Evolutionary conservation across 495 filamentous ascomycete genomes (phyloP).

Genomic region (Daldinia bambusicola): DNA sequence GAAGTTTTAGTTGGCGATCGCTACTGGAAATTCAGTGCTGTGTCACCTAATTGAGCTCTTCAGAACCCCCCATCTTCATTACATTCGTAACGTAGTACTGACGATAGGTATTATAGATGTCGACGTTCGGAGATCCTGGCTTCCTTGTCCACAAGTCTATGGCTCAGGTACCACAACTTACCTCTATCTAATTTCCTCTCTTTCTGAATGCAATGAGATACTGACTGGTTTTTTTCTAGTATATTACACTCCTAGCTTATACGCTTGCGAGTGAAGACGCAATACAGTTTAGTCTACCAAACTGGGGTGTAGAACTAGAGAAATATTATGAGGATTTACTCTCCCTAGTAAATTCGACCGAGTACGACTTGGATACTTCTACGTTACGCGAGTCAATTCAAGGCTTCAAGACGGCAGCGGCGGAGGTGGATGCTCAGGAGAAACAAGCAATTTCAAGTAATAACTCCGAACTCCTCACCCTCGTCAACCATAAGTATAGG

Average conservation of each 20-base stretch:
- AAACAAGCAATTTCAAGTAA: conserved; percentile 71
- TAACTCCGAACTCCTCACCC: conserved; percentile 67
- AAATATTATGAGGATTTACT: conserved; percentile 68
- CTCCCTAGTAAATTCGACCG: conserved; percentile 59
- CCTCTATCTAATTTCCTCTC: conserved; percentile 55
- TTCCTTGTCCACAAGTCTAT: conserved; percentile 79
- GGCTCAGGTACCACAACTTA: conserved; percentile 58
- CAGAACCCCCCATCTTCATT: too few relatives aligned
- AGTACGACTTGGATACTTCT: conserved; percentile 52
- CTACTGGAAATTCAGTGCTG: background rate
- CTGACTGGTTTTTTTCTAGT: conserved; percentile 49
- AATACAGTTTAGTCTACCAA: conserved; percentile 76
- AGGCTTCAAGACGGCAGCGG: conserved; percentile 65
- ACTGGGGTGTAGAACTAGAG: conserved; percentile 71
- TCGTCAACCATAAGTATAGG: conserved; percentile 71
- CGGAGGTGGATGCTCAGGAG: conserved; percentile 65
- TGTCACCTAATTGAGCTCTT: background rate
- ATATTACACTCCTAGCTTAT: conserved; percentile 77
- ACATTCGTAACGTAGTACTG: background rate
- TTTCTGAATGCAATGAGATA: background rate
- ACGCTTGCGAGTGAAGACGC: conserved; percentile 79
- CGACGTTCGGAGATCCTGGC: conserved; percentile 76
- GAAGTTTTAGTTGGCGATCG: background rate
- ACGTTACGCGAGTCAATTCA: conserved; percentile 50
- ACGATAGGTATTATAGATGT: conserved; percentile 58